Base-by-base conservation (phyloP, 495 filamentous ascomycete genomes). In the Xylaria castorea region DNA sequence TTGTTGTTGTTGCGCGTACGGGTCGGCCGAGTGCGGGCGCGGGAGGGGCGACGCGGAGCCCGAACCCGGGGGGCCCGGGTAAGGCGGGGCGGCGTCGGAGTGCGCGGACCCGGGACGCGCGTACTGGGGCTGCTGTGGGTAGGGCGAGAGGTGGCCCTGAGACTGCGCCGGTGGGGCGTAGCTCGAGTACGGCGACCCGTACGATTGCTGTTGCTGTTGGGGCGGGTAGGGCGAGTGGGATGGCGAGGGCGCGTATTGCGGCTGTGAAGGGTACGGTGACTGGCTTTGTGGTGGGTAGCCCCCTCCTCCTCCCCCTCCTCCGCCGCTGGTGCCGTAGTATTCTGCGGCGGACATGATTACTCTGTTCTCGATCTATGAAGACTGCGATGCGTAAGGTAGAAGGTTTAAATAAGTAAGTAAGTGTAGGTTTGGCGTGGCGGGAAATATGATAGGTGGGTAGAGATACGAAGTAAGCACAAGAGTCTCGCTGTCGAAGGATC, bases 341-440 rank as follows among this genome's bases (percentile, higher is more conserved):
- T 82, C 80, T 58, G 75, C 67, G 18, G 73, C 76, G 25, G 81
- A 80, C 81, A 83, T 83, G 16, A 5, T 80, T 74, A 16, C 70
- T 61, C 50, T 38, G 9, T 7, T 57, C 4, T 18, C 66, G n/a
- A 16, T 68, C 14, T 66, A 8, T 1, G 9, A 18, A 9, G 46
- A 50, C 0, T 50, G n/a, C n/a, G 34, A 38, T 38, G 20, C 32
- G 30, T 4, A n/a, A n/a, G n/a, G n/a, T n/a, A 1, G 53, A 14
- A 12, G 20, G 20, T 22, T 22, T 1, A 6, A n/a, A 50, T 2
- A 16, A 9, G 0, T 9, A 9, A 30, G 12, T 53, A 27, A 9
- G 4, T 58, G 58, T 18, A 61, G 57, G 32, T 22, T 12, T 22
- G 2, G 57, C 20, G 57, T 8, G 34, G 20, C 34, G 20, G 1